A percentile compares a stretch with the other conserved stretches of the same genome.
phyloP scores from a whole-genome alignment of 177 flowering plant genomes.

The Vitis hybrid region DNA sequence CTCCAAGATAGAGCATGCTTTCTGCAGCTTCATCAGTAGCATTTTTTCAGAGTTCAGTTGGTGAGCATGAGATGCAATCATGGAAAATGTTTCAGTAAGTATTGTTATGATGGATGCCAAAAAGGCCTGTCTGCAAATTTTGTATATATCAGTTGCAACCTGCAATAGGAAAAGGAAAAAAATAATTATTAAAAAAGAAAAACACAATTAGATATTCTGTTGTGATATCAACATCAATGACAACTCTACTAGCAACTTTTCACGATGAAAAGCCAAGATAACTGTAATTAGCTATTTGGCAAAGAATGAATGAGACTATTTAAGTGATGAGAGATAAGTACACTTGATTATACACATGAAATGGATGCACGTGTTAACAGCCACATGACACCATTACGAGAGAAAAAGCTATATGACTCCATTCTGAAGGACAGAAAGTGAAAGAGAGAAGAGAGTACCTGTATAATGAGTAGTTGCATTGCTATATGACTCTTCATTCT shows the following conservation, averaged over 20 bases:
- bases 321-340: too few relatives aligned
- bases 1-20: slow-evolving; percentile 70
- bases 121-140: slow-evolving; percentile 42
- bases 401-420: not conserved
- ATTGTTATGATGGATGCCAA: slow-evolving; percentile 43
- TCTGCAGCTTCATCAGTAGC: slow-evolving; percentile 65
- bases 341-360: too few relatives aligned
- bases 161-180: slow-evolving; percentile 23
- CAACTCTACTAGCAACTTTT: not conserved
- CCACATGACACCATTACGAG: not conserved
- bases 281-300: not conserved
- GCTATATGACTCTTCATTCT: slow-evolving; percentile 82
- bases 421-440: not conserved
- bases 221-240: not conserved
- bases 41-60: slow-evolving; percentile 55
- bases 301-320: too few relatives aligned
- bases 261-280: not conserved
- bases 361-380: not conserved
- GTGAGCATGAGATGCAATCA: slow-evolving; percentile 70
- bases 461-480: slow-evolving; percentile 68
- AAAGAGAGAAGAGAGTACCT: slow-evolving; percentile 48
- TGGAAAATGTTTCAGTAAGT: slow-evolving; percentile 58
- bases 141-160: slow-evolving; percentile 75
- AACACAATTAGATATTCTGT: not conserved
- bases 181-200: not conserved